A percentile compares a stretch with the other conserved stretches of the same genome.
Conservation (phyloP, 345 rosid species). For the sweet orange (Citrus sinensis) region DVS_A1.0 CM039162.1:19942501-19943000, state of each 20-base stretch:
- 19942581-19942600: conserved; percentile 52
- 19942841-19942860: neutral
- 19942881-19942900: too few species aligned
- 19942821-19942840: neutral
- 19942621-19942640: conserved; percentile 53
- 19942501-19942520: conserved; percentile 61
- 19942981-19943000: neutral
- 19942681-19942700: conserved; percentile 58
- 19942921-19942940: neutral
- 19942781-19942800: neutral
- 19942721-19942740: conserved; percentile 74
- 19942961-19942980: neutral
- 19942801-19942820: neutral
- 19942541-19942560: conserved; percentile 37
- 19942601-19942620: conserved; percentile 53
- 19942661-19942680: conserved; percentile 52
- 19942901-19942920: too few species aligned
- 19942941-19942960: neutral
- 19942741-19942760: conserved; percentile 19
- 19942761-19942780: conserved; percentile 3
- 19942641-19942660: conserved; percentile 44
- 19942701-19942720: conserved; percentile 48
- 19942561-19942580: conserved; percentile 39
- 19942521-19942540: conserved; percentile 31
- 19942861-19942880: too few species aligned